Percentiles rank a stretch among this genome's conserved stretches.
phyloP scores from a whole-genome alignment of 1,284 basidiomycete genomes.

The Ganoderma multipileum region DNA sequence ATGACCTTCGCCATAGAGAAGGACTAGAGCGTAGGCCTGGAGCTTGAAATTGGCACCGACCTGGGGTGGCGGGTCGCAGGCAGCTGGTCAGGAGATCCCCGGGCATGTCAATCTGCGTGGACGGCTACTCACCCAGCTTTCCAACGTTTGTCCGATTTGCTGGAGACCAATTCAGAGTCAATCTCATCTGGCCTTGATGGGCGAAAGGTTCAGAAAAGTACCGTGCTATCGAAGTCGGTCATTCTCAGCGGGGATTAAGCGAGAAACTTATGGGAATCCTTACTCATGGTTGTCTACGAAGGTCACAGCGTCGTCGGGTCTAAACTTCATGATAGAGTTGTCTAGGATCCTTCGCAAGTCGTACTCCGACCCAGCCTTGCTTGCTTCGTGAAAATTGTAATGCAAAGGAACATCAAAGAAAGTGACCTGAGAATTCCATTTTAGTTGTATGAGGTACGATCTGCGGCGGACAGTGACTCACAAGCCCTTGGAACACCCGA shows the following conservation, averaged over 20 bases:
- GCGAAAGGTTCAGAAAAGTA: constrained; percentile 39
- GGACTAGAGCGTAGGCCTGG: constrained; percentile 88
- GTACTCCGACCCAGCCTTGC: constrained; percentile 61
- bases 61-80: constrained; percentile 44
- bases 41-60: constrained; percentile 73
- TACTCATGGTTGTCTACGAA: constrained; percentile 89
- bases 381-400: constrained; percentile 72
- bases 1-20: constrained; percentile 85
- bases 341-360: constrained; percentile 72
- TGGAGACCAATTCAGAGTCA: constrained; percentile 38
- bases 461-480: constrained; percentile 36
- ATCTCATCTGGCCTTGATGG: constrained; percentile 8
- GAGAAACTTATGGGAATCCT: constrained; percentile 35
- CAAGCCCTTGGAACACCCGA: constrained; percentile 66
- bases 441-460: not conserved
- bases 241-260: not conserved
- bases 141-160: constrained; percentile 76
- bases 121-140: constrained; percentile 72
- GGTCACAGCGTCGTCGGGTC: constrained; percentile 77
- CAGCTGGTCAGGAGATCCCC: constrained; percentile 6
- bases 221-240: constrained; percentile 51
- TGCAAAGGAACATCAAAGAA: constrained; percentile 86
- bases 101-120: not conserved
- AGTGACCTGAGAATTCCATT: constrained; percentile 53
- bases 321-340: constrained; percentile 59